Evolutionary conservation across 768 basidiomycete genomes (phyloP).

Genomic region (Hygrocybe coccinea): DNA sequence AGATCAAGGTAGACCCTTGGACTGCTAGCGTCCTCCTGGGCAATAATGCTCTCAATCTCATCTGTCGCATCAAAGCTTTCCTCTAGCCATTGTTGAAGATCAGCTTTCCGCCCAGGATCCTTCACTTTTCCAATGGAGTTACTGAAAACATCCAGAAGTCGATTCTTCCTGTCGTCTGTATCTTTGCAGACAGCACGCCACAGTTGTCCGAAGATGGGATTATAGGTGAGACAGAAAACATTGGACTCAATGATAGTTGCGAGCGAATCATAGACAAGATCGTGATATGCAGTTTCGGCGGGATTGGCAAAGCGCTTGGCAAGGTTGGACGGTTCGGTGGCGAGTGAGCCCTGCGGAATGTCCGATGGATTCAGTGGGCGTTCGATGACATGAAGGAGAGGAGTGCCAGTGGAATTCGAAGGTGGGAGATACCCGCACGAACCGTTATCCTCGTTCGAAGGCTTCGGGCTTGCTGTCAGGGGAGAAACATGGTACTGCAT

Average conservation of each 20-base stretch:
- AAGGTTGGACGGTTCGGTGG: constrained; percentile 13
- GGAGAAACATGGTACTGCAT: constrained; percentile 16
- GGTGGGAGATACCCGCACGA: constrained; percentile 20
- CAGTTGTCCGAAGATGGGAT: constrained; percentile 27
- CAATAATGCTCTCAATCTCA: constrained; percentile 23
- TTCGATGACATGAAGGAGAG: constrained; percentile 8
- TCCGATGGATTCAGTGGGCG: constrained; percentile 4
- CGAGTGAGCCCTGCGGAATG: constrained; percentile 10
- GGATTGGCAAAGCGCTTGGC: constrained; percentile 19
- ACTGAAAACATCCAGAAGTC: constrained; percentile 22
- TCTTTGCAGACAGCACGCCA: constrained; percentile 28
- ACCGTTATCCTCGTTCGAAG: constrained; percentile 14
- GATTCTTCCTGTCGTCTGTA: constrained; percentile 12
- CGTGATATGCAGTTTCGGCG: constrained; percentile 16
- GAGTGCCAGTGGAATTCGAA: neutral
- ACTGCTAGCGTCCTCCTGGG: constrained; percentile 7
- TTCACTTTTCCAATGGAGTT: constrained; percentile 17
- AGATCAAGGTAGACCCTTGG: constrained; percentile 26
- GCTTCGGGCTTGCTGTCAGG: constrained; percentile 9
- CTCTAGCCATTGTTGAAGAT: constrained; percentile 24
- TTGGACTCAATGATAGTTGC: constrained; percentile 22
- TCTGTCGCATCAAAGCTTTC: constrained; percentile 25
- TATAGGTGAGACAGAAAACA: constrained; percentile 25
- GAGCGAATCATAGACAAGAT: constrained; percentile 19
- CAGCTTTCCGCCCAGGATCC: constrained; percentile 14